Conservation (phyloP, 2,329 filamentous ascomycete species). For the Metarhizium rileyi region DNA sequence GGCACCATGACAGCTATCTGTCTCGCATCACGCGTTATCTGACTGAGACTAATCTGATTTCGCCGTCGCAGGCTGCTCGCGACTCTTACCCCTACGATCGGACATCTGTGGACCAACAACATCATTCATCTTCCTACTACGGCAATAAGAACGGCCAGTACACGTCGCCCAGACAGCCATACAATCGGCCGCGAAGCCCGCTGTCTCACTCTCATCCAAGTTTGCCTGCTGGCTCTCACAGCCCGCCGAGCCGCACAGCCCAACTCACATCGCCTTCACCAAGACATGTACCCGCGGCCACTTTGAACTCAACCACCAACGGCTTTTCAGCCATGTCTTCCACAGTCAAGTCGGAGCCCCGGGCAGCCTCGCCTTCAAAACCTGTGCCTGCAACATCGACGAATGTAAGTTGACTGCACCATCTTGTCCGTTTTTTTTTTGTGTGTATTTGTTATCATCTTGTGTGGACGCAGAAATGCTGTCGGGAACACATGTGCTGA, state of each 20-base stretch:
- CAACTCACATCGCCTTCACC: slow-evolving; percentile 39
- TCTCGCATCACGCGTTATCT: not conserved
- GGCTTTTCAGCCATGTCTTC: slow-evolving; percentile 27
- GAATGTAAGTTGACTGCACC: slow-evolving; percentile 25
- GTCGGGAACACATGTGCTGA: not conserved
- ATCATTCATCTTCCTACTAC: slow-evolving; percentile 31
- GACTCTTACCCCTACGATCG: slow-evolving; percentile 41
- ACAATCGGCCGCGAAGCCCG: slow-evolving; percentile 39
- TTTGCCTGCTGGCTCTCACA: slow-evolving; percentile 32
- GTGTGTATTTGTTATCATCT: slow-evolving; percentile 9
- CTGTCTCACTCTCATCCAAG: slow-evolving; percentile 39
- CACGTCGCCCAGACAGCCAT: slow-evolving; percentile 37
- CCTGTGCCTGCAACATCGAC: slow-evolving; percentile 22
- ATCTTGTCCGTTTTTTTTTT: slow-evolving; percentile 1
- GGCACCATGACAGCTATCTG: slow-evolving; percentile 1
- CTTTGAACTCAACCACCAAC: slow-evolving; percentile 29
- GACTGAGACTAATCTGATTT: not conserved
- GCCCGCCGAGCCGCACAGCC: slow-evolving; percentile 29
- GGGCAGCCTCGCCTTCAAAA: slow-evolving; percentile 30
- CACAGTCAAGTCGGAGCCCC: slow-evolving; percentile 29
- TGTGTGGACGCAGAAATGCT: not conserved
- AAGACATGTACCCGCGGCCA: slow-evolving; percentile 32
- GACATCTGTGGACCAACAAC: slow-evolving; percentile 31
- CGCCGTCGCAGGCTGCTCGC: slow-evolving; percentile 28
- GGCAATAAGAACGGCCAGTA: slow-evolving; percentile 38